phyloP scores from a whole-genome alignment of 2,329 filamentous ascomycete species.

The Colletotrichum caudatum region DNA sequence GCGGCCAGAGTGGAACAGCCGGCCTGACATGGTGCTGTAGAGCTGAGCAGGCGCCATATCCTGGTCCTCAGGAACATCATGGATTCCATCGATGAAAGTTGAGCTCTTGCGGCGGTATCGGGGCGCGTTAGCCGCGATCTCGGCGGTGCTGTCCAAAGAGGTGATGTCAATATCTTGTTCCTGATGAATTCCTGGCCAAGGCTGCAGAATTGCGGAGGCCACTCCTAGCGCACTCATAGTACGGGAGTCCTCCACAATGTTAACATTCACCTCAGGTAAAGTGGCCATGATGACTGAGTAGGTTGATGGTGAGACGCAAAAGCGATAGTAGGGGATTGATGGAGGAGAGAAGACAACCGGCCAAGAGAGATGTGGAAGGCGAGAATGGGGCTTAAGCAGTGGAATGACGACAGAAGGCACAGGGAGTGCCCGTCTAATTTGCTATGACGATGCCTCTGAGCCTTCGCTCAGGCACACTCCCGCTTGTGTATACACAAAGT shows the following conservation, averaged over 20 bases:
- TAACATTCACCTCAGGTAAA: neutral
- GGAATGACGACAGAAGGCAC: neutral
- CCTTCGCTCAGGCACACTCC: neutral
- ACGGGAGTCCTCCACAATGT: neutral
- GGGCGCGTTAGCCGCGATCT: constrained; percentile 90
- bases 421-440: neutral
- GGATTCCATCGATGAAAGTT: constrained; percentile 96
- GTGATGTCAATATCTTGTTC: constrained; percentile 47
- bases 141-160: constrained; percentile 75
- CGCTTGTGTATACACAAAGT: neutral
- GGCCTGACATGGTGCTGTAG: constrained; percentile 97
- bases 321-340: neutral
- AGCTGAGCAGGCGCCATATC: constrained; percentile 94
- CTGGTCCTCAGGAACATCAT: constrained; percentile 85
- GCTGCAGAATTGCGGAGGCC: neutral
- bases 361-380: neutral
- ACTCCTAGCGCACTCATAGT: too few species aligned
- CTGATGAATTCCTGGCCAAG: constrained; percentile 41
- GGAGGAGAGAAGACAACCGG: neutral
- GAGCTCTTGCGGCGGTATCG: constrained; percentile 93
- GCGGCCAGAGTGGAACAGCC: constrained; percentile 95
- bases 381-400: neutral
- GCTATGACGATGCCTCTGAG: constrained; percentile 4
- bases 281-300: constrained; percentile 4
- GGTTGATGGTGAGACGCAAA: neutral